phyloP scores from a whole-genome alignment of 805 yeast genomes.

The Starmerella kuoi region DNA sequence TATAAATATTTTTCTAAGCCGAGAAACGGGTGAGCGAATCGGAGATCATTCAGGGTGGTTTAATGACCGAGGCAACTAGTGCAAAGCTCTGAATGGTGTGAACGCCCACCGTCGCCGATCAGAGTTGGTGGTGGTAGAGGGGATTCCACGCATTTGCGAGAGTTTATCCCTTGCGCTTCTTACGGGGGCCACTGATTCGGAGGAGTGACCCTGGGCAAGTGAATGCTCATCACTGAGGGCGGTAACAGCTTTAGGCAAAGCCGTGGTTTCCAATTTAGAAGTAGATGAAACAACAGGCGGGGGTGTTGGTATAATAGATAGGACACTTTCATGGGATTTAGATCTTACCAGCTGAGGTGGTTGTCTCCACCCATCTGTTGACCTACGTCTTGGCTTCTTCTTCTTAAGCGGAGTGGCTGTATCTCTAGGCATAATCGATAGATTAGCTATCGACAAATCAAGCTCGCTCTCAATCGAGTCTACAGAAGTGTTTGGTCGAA shows the following conservation, averaged over 20 bases:
- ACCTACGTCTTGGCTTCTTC: not conserved
- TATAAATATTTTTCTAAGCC: too few species aligned
- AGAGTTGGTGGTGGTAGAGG: not conserved
- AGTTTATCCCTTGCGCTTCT: constrained; percentile 5
- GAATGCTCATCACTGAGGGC: constrained; percentile 6
- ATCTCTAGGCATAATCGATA: constrained; percentile 1
- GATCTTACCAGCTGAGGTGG: constrained; percentile 12
- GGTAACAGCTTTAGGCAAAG: constrained; percentile 6
- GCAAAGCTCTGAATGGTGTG: constrained; percentile 3
- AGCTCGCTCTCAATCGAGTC: not conserved
- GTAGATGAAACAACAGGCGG: not conserved
- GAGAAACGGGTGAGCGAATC: too few species aligned
- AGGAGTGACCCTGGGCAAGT: not conserved
- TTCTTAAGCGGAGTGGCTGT: constrained; percentile 7
- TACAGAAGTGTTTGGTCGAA: not conserved
- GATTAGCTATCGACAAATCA: not conserved
- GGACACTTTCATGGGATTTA: constrained; percentile 20
- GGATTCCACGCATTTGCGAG: constrained; percentile 4
- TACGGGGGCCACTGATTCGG: not conserved
- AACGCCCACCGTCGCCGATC: constrained; percentile 17
- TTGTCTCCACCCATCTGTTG: not conserved
- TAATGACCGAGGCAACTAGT: too few species aligned
- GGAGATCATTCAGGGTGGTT: too few species aligned
- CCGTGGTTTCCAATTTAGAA: constrained; percentile 1
- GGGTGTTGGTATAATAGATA: constrained; percentile 13